Evolutionary conservation across 1,139 yeast genomes (phyloP).

Genomic region (Kodamaea derodonti): DNA sequence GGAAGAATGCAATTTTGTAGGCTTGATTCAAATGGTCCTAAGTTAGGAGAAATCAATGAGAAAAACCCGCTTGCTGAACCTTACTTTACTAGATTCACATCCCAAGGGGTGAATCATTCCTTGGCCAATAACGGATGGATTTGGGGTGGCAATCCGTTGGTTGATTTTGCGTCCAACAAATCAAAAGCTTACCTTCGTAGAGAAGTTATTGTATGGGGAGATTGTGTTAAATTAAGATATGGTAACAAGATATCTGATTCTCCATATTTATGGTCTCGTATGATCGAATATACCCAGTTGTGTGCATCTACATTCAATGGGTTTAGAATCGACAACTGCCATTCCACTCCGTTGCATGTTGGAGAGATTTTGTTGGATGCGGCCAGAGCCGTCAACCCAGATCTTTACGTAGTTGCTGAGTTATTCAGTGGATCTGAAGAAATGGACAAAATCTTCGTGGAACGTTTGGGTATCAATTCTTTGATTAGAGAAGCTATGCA

Average conservation of each 20-base stretch:
- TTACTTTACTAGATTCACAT: conserved; percentile 72
- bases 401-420: conserved; percentile 91
- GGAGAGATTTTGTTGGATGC: conserved; percentile 86
- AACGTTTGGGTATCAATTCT: conserved; percentile 82
- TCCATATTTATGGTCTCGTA: conserved; percentile 84
- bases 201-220: conserved; percentile 97
- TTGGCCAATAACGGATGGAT: conserved; percentile 98
- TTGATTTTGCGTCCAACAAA: conserved; percentile 81
- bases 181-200: conserved; percentile 83
- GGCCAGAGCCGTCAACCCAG: conserved; percentile 81
- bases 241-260: conserved; percentile 77
- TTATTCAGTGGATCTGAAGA: conserved; percentile 89
- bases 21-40: conserved; percentile 77
- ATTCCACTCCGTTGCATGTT: conserved; percentile 92
- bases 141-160: conserved; percentile 93
- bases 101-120: conserved; percentile 58
- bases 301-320: conserved; percentile 84
- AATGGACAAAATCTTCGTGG: conserved; percentile 86
- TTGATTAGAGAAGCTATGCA: conserved; percentile 97
- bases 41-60: conserved; percentile 57
- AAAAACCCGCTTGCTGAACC: conserved; percentile 72
- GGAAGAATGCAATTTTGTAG: conserved; percentile 76
- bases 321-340: conserved; percentile 91
- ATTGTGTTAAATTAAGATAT: conserved; percentile 88
- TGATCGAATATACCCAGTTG: conserved; percentile 70